A percentile compares a stretch with the other conserved stretches of the same genome.
Evolutionary conservation across 2,329 filamentous ascomycete species (phyloP).

Genomic region (Nemania abortiva): DNA sequence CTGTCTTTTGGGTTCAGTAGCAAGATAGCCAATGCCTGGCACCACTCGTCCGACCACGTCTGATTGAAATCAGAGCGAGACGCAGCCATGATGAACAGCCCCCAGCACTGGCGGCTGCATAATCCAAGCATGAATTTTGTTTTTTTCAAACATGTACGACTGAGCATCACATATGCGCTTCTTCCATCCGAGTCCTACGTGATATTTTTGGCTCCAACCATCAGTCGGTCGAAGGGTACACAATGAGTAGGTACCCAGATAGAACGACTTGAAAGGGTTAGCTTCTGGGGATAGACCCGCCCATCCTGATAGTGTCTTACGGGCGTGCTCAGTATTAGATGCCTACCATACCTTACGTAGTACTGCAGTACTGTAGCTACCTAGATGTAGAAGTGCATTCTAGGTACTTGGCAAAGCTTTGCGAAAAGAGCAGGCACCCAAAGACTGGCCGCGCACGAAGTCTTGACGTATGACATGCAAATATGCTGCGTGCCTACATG

Average conservation of each 20-base stretch:
- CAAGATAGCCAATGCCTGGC: constrained; percentile 48
- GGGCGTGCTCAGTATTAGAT: not conserved
- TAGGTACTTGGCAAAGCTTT: constrained; percentile 10
- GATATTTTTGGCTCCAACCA: constrained; percentile 29
- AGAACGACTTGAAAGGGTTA: constrained; percentile 10
- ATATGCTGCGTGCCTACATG: constrained; percentile 7
- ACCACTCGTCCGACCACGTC: constrained; percentile 36
- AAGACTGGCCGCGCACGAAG: constrained; percentile 15
- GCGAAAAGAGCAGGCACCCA: constrained; percentile 18
- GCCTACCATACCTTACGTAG: not conserved
- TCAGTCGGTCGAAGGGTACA: constrained; percentile 8
- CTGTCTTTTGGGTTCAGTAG: constrained; percentile 36
- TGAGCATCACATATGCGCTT: constrained; percentile 37
- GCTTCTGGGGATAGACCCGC: not conserved
- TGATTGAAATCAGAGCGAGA: constrained; percentile 44
- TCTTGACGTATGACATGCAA: constrained; percentile 31
- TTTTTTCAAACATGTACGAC: constrained; percentile 27
- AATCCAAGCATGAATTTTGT: constrained; percentile 39
- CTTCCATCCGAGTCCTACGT: constrained; percentile 33
- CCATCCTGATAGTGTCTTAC: not conserved
- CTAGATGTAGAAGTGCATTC: not conserved
- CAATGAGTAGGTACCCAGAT: constrained; percentile 13
- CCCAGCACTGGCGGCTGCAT: constrained; percentile 40
- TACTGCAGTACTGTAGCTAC: not conserved
- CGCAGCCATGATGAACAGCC: constrained; percentile 12